phyloP scores from a whole-genome alignment of 768 basidiomycete species.

The Tubosaeta brunneosetosa region DNA sequence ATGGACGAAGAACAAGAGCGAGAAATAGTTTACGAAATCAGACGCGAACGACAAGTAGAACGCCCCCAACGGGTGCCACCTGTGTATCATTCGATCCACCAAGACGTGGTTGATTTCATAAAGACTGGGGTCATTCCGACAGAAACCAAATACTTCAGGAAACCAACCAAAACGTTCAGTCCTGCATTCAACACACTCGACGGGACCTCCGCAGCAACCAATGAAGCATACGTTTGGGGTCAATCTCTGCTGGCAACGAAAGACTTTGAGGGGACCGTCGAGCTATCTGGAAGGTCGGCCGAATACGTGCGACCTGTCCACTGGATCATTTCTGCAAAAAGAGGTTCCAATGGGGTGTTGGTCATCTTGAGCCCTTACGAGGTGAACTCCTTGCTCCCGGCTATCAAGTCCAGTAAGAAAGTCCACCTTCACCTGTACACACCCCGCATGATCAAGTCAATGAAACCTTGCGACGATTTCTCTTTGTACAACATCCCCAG shows the following conservation, averaged over 20 bases:
- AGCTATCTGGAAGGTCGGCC: no score
- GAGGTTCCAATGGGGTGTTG: no score
- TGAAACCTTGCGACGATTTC: no score
- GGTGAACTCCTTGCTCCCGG: no score
- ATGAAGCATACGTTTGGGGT: constrained; percentile 21
- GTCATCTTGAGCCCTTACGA: no score
- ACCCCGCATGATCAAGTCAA: no score
- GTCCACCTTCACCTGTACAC: no score
- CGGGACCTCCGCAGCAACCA: constrained; percentile 5
- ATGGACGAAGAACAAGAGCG: constrained; percentile 42
- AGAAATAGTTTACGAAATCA: constrained; percentile 43
- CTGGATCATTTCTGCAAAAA: no score
- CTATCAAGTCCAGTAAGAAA: no score
- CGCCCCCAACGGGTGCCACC: constrained; percentile 28
- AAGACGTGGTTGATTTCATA: constrained; percentile 24
- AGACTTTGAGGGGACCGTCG: constrained; percentile 12
- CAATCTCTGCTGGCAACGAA: constrained; percentile 8
- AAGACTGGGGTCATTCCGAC: constrained; percentile 23
- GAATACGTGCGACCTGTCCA: no score
- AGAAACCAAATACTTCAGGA: not conserved
- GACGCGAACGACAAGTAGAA: constrained; percentile 38
- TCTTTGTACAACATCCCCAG: no score
- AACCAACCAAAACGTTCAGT: constrained; percentile 16
- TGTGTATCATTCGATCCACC: constrained; percentile 20
- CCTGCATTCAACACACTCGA: constrained; percentile 16